phyloP scores from a whole-genome alignment of 2,329 filamentous ascomycete genomes.

The Fusarium kyushuense region DNA sequence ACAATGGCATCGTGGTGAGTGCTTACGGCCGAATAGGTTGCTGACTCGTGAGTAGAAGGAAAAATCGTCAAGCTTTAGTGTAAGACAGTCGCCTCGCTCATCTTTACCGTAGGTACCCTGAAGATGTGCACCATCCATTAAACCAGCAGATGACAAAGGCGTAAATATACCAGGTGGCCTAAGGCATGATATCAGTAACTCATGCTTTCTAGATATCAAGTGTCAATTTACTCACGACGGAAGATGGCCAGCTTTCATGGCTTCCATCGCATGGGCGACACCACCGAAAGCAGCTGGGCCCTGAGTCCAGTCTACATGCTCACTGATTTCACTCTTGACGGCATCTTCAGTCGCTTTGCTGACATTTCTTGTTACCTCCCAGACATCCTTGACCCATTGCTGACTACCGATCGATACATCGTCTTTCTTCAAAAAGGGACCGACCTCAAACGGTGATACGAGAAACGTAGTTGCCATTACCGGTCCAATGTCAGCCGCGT shows the following conservation, averaged over 20 bases:
- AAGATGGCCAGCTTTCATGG: slow-evolving; percentile 4
- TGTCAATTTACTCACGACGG: background rate
- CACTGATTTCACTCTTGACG: background rate
- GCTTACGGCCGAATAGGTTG: slow-evolving; percentile 11
- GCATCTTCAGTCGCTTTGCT: background rate
- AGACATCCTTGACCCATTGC: background rate
- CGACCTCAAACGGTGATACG: slow-evolving; percentile 5
- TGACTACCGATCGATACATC: fast-evolving
- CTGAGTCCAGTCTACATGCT: slow-evolving; percentile 16
- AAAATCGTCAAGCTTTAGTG: slow-evolving; percentile 4
- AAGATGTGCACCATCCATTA: slow-evolving; percentile 5
- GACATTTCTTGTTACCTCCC: background rate
- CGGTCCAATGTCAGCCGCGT: background rate
- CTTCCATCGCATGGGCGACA: background rate
- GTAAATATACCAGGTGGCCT: slow-evolving; percentile 13
- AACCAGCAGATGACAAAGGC: slow-evolving; percentile 10
- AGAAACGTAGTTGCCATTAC: slow-evolving; percentile 13
- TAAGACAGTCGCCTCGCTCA: background rate
- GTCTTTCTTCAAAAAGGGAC: background rate
- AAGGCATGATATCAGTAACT: background rate
- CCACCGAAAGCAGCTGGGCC: slow-evolving; percentile 12
- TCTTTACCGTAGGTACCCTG: background rate
- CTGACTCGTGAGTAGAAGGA: slow-evolving; percentile 13
- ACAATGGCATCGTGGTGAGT: fast-evolving
- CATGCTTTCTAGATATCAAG: fast-evolving